Evolutionary conservation across 2,329 filamentous ascomycete genomes (phyloP), one percentile per base, ranked within the genome.

Genomic region (Curvularia eragrostidis): DNA sequence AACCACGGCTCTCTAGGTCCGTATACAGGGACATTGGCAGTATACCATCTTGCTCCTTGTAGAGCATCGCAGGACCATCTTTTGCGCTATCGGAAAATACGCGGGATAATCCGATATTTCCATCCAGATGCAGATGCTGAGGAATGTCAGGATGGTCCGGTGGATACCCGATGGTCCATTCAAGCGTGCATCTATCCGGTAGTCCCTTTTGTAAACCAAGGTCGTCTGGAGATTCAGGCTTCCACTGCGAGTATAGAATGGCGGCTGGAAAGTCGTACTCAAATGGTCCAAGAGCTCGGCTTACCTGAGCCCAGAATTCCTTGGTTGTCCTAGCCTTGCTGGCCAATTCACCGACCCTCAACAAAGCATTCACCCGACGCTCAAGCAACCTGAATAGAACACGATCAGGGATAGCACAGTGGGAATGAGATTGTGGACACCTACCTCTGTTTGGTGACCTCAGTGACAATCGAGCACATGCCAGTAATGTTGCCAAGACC

Each of bases 371-470:
- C 7, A 61, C 54, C 12, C 61, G 61, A 26, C 61, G 58, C 52
- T 63, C 61, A 13, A 61, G 42, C 4, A 63, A 43, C 36, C 60
- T 62, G 23, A 10, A 18, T 13, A 2, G 24, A 23, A 23, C 18
- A 24, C 32, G 23, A n/a, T 51, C 10, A 54, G 23, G n/a, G 9
- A 21, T n/a, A 3, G 5, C 5, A 18, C 8, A 5, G 3, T 41
- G 32, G 18, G 10, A 12, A 18, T 43, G 0, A 21, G 10, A 9
- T 44, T n/a, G 2, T 19, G 34, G 12, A 15, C 23, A 6, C 38
- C 10, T 42, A 60, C 60, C 58, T 63, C n/a, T 63, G 58, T 38
- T 63, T 61, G n/a, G 62, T 64, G 23, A 64, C 54, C 42, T 64
- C 62, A 3, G 59, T 63, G 3, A 64, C 62, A 3, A 61, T 64